Evolutionary conservation across 2,329 filamentous ascomycete genomes (phyloP).

Genomic region (Monilinia aucupariae): DNA sequence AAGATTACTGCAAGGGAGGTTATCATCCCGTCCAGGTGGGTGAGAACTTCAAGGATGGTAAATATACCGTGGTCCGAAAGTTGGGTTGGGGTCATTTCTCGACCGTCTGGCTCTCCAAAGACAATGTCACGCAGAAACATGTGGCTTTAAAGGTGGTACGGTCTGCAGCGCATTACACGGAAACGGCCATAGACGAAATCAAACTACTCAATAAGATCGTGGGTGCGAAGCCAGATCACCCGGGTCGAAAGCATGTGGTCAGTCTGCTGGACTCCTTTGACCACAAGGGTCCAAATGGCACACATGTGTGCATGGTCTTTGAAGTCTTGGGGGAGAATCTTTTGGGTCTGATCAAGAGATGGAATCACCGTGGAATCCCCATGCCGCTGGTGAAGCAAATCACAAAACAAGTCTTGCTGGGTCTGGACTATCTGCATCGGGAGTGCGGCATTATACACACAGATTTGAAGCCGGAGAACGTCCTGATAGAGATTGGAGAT

Average conservation of each 20-base stretch:
- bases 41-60: conserved; percentile 95
- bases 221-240: conserved; percentile 88
- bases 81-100: conserved; percentile 98
- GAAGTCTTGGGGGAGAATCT: conserved; percentile 95
- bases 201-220: conserved; percentile 97
- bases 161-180: conserved; percentile 96
- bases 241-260: conserved; percentile 90
- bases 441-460: conserved; percentile 99
- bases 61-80: conserved; percentile 94
- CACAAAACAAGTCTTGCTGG: conserved; percentile 93
- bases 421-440: conserved; percentile 91
- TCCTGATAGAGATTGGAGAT: conserved; percentile 96
- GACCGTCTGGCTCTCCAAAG: conserved; percentile 81
- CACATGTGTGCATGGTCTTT: conserved; percentile 99
- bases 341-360: conserved; percentile 91
- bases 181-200: conserved; percentile 98
- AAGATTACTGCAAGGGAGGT: conserved; percentile 98
- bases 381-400: conserved; percentile 98
- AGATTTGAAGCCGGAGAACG: conserved; percentile 95
- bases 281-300: conserved; percentile 92
- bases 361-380: conserved; percentile 96
- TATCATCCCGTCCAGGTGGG: conserved; percentile 94
- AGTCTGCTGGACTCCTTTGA: conserved; percentile 95
- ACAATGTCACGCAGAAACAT: conserved; percentile 85
- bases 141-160: conserved; percentile 97